phyloP scores from a whole-genome alignment of 768 basidiomycete genomes.

The Leccinum ochraceum region DNA sequence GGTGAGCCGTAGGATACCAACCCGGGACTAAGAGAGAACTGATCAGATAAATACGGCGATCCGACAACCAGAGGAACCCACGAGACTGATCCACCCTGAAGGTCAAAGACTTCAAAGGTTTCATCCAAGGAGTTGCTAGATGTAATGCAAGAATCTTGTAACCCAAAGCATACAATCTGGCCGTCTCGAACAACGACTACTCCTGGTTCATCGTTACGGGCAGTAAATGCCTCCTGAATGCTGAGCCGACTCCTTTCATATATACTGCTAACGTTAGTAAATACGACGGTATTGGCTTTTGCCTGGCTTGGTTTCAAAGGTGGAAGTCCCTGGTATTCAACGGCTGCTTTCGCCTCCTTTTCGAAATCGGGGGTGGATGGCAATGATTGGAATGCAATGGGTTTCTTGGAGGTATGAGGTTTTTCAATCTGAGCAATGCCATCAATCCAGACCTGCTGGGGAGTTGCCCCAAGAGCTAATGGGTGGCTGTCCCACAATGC shows the following conservation, averaged over 20 bases:
- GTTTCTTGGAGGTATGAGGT: constrained; percentile 54
- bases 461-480: constrained; percentile 73
- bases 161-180: constrained; percentile 53
- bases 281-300: constrained; percentile 47
- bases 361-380: constrained; percentile 65
- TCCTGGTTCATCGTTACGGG: constrained; percentile 18
- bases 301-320: constrained; percentile 51
- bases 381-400: constrained; percentile 47
- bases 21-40: constrained; percentile 41
- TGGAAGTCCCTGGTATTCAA: constrained; percentile 70
- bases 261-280: constrained; percentile 63
- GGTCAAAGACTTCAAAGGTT: constrained; percentile 47
- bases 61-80: constrained; percentile 29
- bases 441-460: constrained; percentile 82
- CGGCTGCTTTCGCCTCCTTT: constrained; percentile 55
- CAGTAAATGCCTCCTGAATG: constrained; percentile 24
- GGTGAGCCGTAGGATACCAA: constrained; percentile 43
- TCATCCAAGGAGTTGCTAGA: constrained; percentile 12
- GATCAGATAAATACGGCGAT: background rate
- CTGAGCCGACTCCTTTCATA: constrained; percentile 37
- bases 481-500: constrained; percentile 82
- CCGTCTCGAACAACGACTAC: constrained; percentile 58
- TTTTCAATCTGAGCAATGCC: constrained; percentile 68
- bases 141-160: constrained; percentile 27
- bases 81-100: constrained; percentile 65